These are phyloP conservation scores for Crassisporium funariophilum DNA, from an alignment of 768 basidiomycete genomes.

Conservation along the genomic window DNA sequence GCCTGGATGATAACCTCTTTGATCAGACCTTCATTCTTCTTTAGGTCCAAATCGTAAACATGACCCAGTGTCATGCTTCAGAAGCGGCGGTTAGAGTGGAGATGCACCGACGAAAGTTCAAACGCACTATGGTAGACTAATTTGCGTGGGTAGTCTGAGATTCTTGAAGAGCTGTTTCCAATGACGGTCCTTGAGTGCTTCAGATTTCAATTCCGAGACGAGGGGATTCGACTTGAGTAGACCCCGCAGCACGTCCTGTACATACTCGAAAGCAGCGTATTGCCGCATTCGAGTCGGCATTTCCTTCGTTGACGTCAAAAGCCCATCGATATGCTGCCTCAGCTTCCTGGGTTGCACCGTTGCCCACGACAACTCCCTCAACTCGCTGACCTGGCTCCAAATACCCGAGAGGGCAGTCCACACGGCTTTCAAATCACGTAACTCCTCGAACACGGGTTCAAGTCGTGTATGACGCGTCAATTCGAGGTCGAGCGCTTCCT, in stretches of 20 bases:
- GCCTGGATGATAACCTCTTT: conserved; percentile 97
- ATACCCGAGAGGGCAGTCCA: conserved; percentile 99
- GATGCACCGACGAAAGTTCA: neutral
- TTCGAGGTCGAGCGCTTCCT: conserved; percentile 95
- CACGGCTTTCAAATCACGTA: conserved; percentile 95
- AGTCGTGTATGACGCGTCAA: conserved; percentile 87
- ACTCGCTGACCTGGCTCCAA: conserved; percentile 89
- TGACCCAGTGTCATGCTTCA: conserved; percentile 90
- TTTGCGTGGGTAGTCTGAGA: conserved; percentile 71
- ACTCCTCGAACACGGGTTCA: conserved; percentile 92
- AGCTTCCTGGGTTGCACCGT: conserved; percentile 94
- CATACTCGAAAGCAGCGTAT: conserved; percentile 98
- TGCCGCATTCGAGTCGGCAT: conserved; percentile 99
- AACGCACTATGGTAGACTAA: conserved; percentile 72
- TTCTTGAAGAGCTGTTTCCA: conserved; percentile 98
- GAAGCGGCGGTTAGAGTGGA: conserved; percentile 6
- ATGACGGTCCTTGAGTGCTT: conserved; percentile 95
- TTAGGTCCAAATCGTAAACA: conserved; percentile 96
- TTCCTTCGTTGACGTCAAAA: conserved; percentile 92
- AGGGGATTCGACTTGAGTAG: conserved; percentile 88
- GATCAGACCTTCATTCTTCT: conserved; percentile 87
- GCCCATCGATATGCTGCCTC: conserved; percentile 89
- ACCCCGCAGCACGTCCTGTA: conserved; percentile 86
- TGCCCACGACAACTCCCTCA: conserved; percentile 88
- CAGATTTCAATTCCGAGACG: conserved; percentile 94